phyloP scores from a whole-genome alignment of 176 grass and related monocot genomes.

The Eragrostis nindensis region DNA sequence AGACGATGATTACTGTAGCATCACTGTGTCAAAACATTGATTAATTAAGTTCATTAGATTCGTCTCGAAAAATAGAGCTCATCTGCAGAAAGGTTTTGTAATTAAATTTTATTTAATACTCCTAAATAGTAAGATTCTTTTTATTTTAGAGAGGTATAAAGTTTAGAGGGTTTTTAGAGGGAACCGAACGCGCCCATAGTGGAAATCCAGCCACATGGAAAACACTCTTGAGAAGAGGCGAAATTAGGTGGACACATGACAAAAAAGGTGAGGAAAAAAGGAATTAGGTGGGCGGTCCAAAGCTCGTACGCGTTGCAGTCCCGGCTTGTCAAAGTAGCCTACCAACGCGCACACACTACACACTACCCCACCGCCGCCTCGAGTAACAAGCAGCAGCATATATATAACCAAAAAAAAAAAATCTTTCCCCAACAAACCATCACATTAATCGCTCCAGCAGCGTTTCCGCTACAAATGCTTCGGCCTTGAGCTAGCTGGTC shows the following conservation, averaged over 20 bases:
- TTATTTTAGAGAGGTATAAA: too few relatives aligned
- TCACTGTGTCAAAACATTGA: too few relatives aligned
- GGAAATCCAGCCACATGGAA: neutral
- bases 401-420: neutral
- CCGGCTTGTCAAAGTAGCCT: neutral
- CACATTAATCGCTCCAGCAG: neutral
- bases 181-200: too few relatives aligned
- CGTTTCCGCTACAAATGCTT: constrained; percentile 28
- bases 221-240: neutral
- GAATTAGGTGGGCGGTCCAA: neutral
- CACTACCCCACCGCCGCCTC: neutral
- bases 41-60: too few relatives aligned
- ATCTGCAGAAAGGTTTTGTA: too few relatives aligned
- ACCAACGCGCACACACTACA: neutral
- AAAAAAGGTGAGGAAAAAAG: neutral
- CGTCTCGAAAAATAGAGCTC: too few relatives aligned
- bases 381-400: neutral
- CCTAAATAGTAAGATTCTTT: too few relatives aligned
- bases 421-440: constrained; percentile 6
- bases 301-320: neutral
- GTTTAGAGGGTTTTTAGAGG: too few relatives aligned
- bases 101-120: too few relatives aligned
- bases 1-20: too few relatives aligned
- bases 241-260: neutral
- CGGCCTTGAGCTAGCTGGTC: neutral